Evolutionary conservation across 208 protist species (phyloP).

Genomic region (Trypanosoma grayi): DNA sequence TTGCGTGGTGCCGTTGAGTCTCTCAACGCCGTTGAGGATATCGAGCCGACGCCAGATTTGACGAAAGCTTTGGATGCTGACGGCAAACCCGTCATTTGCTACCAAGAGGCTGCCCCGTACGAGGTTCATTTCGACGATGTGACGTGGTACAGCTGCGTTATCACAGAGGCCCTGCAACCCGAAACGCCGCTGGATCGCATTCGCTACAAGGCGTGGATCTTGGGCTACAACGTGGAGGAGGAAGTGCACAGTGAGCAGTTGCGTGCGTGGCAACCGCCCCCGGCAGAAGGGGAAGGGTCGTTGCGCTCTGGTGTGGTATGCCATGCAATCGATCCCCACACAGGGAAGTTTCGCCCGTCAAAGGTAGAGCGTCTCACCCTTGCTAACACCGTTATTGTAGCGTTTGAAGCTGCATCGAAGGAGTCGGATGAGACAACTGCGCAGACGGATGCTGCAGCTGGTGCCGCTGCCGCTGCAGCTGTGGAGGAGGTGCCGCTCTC

Average conservation of each 20-base stretch:
- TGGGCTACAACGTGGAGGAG: slow-evolving; percentile 76
- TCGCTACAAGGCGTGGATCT: slow-evolving; percentile 59
- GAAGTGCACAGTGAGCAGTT: slow-evolving; percentile 53
- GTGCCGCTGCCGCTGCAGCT: background rate
- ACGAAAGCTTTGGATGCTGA: slow-evolving; percentile 21
- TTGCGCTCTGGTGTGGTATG: slow-evolving; percentile 57
- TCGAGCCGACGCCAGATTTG: slow-evolving; percentile 40
- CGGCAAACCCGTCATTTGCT: slow-evolving; percentile 3
- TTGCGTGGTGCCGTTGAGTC: slow-evolving; percentile 35
- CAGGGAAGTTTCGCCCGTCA: slow-evolving; percentile 34
- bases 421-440: slow-evolving; percentile 4
- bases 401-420: slow-evolving; percentile 21
- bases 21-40: slow-evolving; percentile 55
- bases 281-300: slow-evolving; percentile 17
- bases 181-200: slow-evolving; percentile 41
- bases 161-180: slow-evolving; percentile 47
- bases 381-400: slow-evolving; percentile 54
- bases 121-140: slow-evolving; percentile 68
- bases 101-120: slow-evolving; percentile 42
- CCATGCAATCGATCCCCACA: slow-evolving; percentile 58
- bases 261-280: slow-evolving; percentile 44
- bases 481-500: slow-evolving; percentile 60
- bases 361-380: slow-evolving; percentile 73
- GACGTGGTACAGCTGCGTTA: slow-evolving; percentile 72
- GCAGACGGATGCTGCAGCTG: background rate